Conservation (phyloP, 345 rosid genomes). For the Aethionema arabicum region DNA sequence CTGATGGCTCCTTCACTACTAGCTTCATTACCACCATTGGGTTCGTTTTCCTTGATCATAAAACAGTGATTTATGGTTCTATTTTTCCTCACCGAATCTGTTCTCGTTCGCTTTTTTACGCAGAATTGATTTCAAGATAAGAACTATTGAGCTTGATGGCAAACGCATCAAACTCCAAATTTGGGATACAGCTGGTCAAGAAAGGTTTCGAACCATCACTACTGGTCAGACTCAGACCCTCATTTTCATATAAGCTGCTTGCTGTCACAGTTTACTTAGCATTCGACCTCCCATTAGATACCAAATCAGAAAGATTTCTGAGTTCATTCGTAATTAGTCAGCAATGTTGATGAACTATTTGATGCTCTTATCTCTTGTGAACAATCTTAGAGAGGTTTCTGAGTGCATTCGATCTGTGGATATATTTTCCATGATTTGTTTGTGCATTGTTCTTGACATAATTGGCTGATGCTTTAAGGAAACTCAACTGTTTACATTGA, state of each 20-base stretch:
- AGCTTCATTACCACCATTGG: conserved; percentile 98
- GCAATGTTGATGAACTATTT: not conserved
- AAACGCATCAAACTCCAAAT: conserved; percentile 75
- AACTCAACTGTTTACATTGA: not conserved
- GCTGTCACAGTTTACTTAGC: not conserved
- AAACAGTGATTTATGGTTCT: conserved; percentile 8
- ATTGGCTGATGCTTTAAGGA: conserved; percentile 2
- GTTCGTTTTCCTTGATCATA: conserved; percentile 40
- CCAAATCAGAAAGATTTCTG: not conserved
- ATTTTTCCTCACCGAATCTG: conserved; percentile 8
- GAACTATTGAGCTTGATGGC: conserved; percentile 79
- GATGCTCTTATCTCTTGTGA: conserved; percentile 4
- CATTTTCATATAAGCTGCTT: conserved; percentile 5
- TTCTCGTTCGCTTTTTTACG: not conserved
- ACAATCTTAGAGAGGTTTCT: not conserved
- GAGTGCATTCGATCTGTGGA: not conserved
- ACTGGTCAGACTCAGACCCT: conserved; percentile 51
- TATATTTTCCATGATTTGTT: not conserved
- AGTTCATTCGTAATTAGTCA: not conserved
- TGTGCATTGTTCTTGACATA: not conserved
- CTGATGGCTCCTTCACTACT: conserved; percentile 94
- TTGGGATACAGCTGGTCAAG: conserved; percentile 90
- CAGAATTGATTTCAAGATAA: conserved; percentile 81
- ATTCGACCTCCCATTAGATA: not conserved
- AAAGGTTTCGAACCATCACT: conserved; percentile 83